These are phyloP conservation scores for Trichoderma pleuroti DNA, from an alignment of 2,329 filamentous ascomycete species.

Conservation along the genomic window DNA sequence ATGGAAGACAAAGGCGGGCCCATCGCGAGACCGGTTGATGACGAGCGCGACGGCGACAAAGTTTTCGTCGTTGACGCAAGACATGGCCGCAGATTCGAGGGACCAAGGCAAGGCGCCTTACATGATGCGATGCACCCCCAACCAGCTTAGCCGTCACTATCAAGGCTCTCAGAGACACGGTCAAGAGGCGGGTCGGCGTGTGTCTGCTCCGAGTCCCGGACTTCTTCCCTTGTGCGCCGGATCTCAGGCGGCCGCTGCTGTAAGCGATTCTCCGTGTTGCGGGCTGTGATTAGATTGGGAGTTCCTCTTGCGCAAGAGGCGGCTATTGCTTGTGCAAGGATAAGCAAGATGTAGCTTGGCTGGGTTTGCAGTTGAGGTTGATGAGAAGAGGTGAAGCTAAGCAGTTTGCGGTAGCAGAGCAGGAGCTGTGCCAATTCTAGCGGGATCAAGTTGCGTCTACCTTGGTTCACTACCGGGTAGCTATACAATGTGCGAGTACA, in stretches of 20 bases:
- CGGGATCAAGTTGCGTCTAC: neutral
- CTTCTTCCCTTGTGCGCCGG: neutral
- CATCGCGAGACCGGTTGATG: conserved; percentile 70
- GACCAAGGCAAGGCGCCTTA: conserved; percentile 1
- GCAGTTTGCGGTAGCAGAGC: neutral
- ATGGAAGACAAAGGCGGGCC: conserved; percentile 80
- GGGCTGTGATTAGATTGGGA: neutral
- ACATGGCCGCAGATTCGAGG: conserved; percentile 38
- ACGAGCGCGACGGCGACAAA: conserved; percentile 70
- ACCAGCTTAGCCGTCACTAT: neutral
- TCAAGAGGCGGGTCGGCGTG: neutral
- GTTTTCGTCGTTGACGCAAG: conserved; percentile 51
- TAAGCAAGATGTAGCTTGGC: neutral
- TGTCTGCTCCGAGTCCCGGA: neutral
- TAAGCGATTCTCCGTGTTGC: neutral
- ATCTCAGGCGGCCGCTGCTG: neutral
- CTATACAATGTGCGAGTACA: neutral
- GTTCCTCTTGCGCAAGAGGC: neutral
- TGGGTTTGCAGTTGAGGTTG: neutral
- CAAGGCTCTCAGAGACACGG: neutral
- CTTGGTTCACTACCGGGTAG: neutral
- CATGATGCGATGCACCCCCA: conserved; percentile 2
- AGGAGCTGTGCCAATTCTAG: neutral
- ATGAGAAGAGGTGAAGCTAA: neutral
- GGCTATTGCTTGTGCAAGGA: neutral